Conservation (phyloP, 768 basidiomycete species). For the Lentinula guzmanii region DNA sequence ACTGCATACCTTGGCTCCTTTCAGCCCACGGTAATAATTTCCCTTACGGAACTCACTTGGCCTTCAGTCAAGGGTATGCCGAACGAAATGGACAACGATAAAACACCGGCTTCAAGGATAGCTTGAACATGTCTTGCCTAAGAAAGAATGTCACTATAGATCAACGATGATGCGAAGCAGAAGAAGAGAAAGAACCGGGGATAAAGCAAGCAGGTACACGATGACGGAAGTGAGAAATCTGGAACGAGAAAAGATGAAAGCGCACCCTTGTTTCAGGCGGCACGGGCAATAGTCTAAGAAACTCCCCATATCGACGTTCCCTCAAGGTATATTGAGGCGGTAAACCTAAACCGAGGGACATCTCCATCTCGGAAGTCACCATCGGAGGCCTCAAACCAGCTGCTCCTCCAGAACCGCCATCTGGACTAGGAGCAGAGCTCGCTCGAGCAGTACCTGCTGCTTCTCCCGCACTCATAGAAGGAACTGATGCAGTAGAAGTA, state of each 20-base stretch:
- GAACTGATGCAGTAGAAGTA: not conserved
- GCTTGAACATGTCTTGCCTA: not conserved
- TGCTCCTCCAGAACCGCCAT: not conserved
- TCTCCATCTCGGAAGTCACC: not conserved
- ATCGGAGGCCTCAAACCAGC: not conserved
- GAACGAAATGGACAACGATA: not conserved
- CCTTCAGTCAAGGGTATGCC: not conserved
- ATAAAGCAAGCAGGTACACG: not conserved
- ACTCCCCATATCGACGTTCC: constrained; percentile 2
- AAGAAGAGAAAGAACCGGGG: not conserved
- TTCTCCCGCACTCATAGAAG: not conserved
- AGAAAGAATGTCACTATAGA: not conserved
- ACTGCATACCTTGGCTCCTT: not conserved
- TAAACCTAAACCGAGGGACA: not conserved
- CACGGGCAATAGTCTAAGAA: constrained; percentile 2
- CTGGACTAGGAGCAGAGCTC: not conserved
- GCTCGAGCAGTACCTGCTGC: constrained; percentile 1
- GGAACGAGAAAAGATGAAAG: not conserved
- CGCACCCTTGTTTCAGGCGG: constrained; percentile 6
- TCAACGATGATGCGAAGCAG: not conserved
- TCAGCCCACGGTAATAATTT: not conserved
- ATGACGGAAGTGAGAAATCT: not conserved
- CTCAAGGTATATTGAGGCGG: not conserved
- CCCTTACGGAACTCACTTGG: not conserved
- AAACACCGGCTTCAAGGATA: not conserved